phyloP scores from a whole-genome alignment of 2,329 filamentous ascomycete genomes.

The Colletotrichum acutatum region DNA sequence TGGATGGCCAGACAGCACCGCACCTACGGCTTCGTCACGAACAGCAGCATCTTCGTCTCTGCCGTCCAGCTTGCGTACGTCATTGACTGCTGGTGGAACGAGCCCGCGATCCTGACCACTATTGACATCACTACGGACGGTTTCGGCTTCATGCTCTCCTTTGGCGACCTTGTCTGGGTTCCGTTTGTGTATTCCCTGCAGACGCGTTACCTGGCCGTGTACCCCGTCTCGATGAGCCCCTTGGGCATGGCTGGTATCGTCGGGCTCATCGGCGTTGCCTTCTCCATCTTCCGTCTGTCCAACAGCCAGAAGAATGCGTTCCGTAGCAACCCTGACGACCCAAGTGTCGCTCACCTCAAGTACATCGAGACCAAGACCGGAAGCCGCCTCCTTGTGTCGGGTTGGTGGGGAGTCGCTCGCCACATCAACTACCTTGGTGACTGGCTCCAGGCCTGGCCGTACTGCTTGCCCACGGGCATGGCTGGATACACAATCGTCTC shows the following conservation, averaged over 20 bases:
- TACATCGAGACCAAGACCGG: slow-evolving; percentile 88
- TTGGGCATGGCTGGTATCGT: slow-evolving; percentile 73
- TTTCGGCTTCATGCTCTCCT: slow-evolving; percentile 94
- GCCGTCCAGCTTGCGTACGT: slow-evolving; percentile 84
- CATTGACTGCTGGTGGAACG: slow-evolving; percentile 87
- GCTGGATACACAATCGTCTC: slow-evolving; percentile 82
- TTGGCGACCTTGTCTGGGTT: slow-evolving; percentile 93
- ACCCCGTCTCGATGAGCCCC: slow-evolving; percentile 82
- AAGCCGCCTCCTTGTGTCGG: slow-evolving; percentile 82
- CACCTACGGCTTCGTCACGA: slow-evolving; percentile 83
- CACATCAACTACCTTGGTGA: slow-evolving; percentile 98
- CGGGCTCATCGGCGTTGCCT: slow-evolving; percentile 77
- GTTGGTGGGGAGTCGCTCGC: slow-evolving; percentile 92
- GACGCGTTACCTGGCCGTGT: slow-evolving; percentile 83
- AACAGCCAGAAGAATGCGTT: slow-evolving; percentile 97
- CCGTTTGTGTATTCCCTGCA: slow-evolving; percentile 90
- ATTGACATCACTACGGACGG: slow-evolving; percentile 95
- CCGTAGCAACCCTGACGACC: slow-evolving; percentile 86
- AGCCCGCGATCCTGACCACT: slow-evolving; percentile 88
- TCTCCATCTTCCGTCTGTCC: slow-evolving; percentile 90
- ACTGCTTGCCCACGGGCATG: slow-evolving; percentile 85
- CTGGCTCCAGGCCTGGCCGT: slow-evolving; percentile 94
- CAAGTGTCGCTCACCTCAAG: slow-evolving; percentile 80
- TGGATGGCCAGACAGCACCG: slow-evolving; percentile 91
- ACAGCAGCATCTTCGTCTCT: slow-evolving; percentile 85